These are phyloP conservation scores for Wickerhamomyces pijperi DNA, from an alignment of 805 yeast species.

Conservation along the genomic window DNA sequence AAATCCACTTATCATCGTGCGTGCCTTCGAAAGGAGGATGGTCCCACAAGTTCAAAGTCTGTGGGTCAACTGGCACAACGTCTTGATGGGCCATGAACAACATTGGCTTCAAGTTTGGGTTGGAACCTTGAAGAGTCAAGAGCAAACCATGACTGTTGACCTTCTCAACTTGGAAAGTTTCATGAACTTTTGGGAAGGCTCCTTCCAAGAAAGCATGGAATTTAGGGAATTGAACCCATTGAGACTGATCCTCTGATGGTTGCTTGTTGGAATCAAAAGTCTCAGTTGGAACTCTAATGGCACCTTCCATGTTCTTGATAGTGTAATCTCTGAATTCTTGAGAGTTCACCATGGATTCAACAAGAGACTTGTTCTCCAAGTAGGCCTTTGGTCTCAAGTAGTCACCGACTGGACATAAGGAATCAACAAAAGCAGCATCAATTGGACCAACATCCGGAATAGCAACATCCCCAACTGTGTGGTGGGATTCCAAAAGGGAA, in stretches of 20 bases:
- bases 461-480: no score
- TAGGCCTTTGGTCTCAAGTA: slow-evolving; percentile 7
- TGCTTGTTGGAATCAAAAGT: slow-evolving; percentile 39
- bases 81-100: slow-evolving; percentile 74
- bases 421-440: no score
- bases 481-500: no score
- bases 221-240: slow-evolving; percentile 24
- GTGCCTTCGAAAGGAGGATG: slow-evolving; percentile 57
- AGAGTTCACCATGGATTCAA: slow-evolving; percentile 7
- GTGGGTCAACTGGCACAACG: slow-evolving; percentile 68
- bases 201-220: slow-evolving; percentile 39
- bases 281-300: slow-evolving; percentile 57
- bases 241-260: slow-evolving; percentile 20
- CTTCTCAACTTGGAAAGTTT: slow-evolving; percentile 36
- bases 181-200: slow-evolving; percentile 46
- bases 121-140: slow-evolving; percentile 51
- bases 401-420: background rate
- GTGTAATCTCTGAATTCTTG: slow-evolving; percentile 5
- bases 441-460: no score
- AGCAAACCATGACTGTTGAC: slow-evolving; percentile 59
- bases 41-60: slow-evolving; percentile 49
- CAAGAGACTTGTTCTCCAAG: slow-evolving; percentile 3
- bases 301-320: slow-evolving; percentile 31
- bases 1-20: slow-evolving; percentile 50
- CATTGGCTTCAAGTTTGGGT: slow-evolving; percentile 43